Conservation (phyloP, 257 asterid species). For the Penstemon eatonii region DNA sequence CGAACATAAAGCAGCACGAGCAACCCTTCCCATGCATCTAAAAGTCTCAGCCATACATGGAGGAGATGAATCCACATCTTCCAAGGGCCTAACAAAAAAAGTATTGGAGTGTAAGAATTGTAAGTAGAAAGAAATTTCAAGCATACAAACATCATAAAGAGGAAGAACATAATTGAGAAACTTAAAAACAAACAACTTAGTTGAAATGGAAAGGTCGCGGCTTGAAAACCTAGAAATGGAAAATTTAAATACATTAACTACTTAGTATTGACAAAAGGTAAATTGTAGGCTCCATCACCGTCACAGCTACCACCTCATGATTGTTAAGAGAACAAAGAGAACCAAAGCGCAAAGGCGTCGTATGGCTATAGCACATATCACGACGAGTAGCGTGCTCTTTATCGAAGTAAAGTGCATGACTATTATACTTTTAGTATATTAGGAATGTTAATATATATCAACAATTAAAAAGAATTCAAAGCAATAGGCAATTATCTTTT, state of each 20-base stretch:
- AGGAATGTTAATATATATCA: no score
- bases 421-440: no score
- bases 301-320: constrained; percentile 4
- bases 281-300: constrained; percentile 8
- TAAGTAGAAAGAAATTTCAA: constrained; percentile 11
- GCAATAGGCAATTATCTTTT: no score
- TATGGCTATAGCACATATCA: no score
- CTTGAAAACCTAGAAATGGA: constrained; percentile 3
- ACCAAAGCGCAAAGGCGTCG: no score
- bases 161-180: constrained; percentile 20
- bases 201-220: constrained; percentile 4
- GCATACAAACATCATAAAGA: constrained; percentile 21
- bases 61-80: constrained; percentile 86
- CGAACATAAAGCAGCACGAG: constrained; percentile 82
- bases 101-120: constrained; percentile 23
- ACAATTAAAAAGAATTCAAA: no score
- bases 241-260: background rate
- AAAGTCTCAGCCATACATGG: constrained; percentile 95
- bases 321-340: background rate
- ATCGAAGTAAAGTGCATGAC: no score
- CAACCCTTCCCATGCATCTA: constrained; percentile 93
- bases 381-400: no score
- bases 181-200: constrained; percentile 1
- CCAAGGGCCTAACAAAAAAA: constrained; percentile 58
- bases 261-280: constrained; percentile 8